phyloP scores from a whole-genome alignment of 2,329 filamentous ascomycete species.

The Ophiocordyceps camponoti-saundersi region DNA sequence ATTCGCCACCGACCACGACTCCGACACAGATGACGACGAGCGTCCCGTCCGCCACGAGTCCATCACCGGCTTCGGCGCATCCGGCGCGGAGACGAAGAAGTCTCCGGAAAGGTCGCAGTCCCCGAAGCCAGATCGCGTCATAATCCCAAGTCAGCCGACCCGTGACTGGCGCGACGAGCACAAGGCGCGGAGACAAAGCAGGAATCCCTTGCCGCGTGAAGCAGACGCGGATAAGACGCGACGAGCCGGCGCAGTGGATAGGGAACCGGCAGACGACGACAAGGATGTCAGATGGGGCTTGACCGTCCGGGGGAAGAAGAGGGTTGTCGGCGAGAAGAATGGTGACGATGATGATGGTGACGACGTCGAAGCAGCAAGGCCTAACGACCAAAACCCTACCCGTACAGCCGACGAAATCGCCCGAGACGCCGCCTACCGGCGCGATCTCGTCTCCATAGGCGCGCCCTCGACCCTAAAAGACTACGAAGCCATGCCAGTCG shows the following conservation, averaged over 20 bases:
- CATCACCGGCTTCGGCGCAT: conserved; percentile 32
- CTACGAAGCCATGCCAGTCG: conserved; percentile 78
- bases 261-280: conserved; percentile 25
- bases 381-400: background rate
- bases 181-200: conserved; percentile 27
- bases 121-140: conserved; percentile 31
- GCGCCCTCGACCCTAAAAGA: conserved; percentile 64
- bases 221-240: conserved; percentile 23
- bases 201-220: conserved; percentile 35
- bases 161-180: conserved; percentile 44
- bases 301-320: conserved; percentile 25
- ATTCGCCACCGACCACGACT: conserved; percentile 24
- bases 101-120: conserved; percentile 4
- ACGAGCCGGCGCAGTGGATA: conserved; percentile 13
- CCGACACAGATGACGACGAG: conserved; percentile 19
- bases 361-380: background rate
- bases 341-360: conserved; percentile 24
- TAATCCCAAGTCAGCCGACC: conserved; percentile 39
- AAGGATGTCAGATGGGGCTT: conserved; percentile 39
- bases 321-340: conserved; percentile 5
- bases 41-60: conserved; percentile 19
- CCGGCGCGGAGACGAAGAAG: conserved; percentile 22
- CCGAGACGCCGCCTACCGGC: conserved; percentile 50
- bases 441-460: conserved; percentile 55
- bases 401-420: conserved; percentile 32